Percentiles rank a stretch among this genome's conserved stretches.
phyloP scores from a whole-genome alignment of 1,284 basidiomycete genomes.

The Papiliotrema nemorosa region DNA sequence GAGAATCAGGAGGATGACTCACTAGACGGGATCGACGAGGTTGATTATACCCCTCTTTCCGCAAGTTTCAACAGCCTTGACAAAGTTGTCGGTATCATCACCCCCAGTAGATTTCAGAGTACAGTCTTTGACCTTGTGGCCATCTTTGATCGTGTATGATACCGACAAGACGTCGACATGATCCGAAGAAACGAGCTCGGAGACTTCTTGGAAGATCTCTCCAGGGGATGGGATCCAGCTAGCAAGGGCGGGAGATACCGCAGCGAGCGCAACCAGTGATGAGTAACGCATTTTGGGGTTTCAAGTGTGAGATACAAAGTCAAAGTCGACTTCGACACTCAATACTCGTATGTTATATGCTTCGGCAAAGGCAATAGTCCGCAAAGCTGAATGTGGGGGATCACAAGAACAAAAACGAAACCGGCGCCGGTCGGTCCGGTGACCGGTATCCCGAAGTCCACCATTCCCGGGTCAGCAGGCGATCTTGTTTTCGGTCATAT shows the following conservation, averaged over 20 bases:
- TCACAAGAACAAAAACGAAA: no score
- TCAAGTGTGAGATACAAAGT: constrained; percentile 9
- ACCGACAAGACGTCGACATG: constrained; percentile 8
- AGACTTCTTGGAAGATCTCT: constrained; percentile 10
- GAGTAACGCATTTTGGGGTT: constrained; percentile 7
- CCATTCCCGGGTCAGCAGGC: no score
- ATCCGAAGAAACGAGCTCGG: constrained; percentile 15
- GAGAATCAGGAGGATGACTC: constrained; percentile 45
- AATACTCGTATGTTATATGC: neutral
- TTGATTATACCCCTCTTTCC: constrained; percentile 55
- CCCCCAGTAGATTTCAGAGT: constrained; percentile 45
- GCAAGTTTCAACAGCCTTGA: constrained; percentile 56
- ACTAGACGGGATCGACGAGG: constrained; percentile 21
- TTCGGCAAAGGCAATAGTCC: neutral
- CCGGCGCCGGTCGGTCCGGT: no score
- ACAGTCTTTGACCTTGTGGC: constrained; percentile 32
- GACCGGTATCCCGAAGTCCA: no score
- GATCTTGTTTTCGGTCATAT: no score
- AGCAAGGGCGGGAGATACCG: constrained; percentile 18
- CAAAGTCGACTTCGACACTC: neutral
- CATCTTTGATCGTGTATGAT: constrained; percentile 5
- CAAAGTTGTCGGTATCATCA: constrained; percentile 53
- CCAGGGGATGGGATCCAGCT: constrained; percentile 13
- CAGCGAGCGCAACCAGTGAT: constrained; percentile 7
- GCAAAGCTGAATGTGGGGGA: no score